A percentile compares a stretch with the other conserved stretches of the same genome.
Conservation (phyloP, 208 protist genomes). For the Histomonas meleagridis region DNA sequence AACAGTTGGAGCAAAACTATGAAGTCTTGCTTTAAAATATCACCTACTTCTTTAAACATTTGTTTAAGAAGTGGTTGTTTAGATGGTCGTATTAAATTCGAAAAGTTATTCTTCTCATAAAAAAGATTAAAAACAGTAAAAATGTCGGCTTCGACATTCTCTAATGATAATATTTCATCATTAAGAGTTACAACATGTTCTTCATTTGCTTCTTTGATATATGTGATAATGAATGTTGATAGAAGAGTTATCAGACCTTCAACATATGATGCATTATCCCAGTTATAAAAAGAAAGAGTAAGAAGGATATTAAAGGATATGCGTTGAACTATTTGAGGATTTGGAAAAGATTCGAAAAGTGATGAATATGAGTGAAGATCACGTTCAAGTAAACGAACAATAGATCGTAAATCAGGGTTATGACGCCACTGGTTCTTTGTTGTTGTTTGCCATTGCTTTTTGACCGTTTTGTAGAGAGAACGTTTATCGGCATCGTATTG, state of each 20-base stretch:
- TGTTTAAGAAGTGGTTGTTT: neutral
- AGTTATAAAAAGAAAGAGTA: neutral
- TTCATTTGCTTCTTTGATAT: neutral
- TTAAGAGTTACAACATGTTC: neutral
- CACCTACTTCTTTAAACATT: neutral
- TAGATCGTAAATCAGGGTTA: neutral
- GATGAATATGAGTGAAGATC: neutral
- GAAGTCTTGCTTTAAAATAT: neutral
- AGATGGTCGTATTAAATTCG: too few species aligned
- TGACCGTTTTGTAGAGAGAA: neutral
- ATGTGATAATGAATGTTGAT: neutral
- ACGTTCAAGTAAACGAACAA: neutral
- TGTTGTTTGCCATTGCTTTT: neutral
- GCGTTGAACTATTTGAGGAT: neutral
- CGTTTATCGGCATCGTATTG: neutral
- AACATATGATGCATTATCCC: neutral
- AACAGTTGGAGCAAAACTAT: neutral
- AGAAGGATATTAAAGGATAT: neutral
- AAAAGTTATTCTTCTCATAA: slow-evolving; percentile 18
- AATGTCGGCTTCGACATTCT: neutral
- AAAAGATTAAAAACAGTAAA: neutral
- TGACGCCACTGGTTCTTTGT: neutral
- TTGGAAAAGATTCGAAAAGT: neutral
- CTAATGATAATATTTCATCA: neutral
- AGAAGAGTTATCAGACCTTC: neutral